Percentiles rank a stretch among this genome's conserved stretches.
These are phyloP conservation scores for Syzygium grande DNA, from an alignment of 345 rosid species.

Conservation along the genomic window DNA sequence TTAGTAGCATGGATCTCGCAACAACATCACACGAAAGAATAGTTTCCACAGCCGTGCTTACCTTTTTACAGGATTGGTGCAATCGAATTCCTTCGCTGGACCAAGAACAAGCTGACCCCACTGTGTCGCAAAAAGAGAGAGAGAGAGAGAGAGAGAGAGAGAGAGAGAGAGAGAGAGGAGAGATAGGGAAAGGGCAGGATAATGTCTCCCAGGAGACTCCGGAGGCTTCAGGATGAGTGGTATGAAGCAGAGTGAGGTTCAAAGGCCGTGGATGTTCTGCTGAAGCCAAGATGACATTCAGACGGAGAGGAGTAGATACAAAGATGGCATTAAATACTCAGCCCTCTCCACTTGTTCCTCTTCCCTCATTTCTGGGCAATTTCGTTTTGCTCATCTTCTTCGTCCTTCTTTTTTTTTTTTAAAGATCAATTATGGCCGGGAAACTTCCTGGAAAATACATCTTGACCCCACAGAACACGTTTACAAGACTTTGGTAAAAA, in stretches of 20 bases:
- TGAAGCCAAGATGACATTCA: no score
- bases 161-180: no score
- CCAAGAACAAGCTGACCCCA: background rate
- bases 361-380: background rate
- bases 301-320: no score
- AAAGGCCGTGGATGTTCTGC: background rate
- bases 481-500: background rate
- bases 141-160: no score
- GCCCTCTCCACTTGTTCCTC: background rate
- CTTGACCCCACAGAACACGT: background rate
- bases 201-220: background rate
- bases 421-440: background rate
- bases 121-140: background rate
- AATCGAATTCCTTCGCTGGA: background rate
- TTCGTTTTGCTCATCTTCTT: accelerated
- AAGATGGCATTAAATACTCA: background rate
- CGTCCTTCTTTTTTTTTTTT: accelerated
- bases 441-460: background rate
- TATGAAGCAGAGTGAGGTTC: background rate
- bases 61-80: background rate
- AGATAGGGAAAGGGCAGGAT: background rate
- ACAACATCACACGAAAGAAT: background rate
- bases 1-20: background rate
- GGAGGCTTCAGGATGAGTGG: background rate
- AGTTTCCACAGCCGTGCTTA: background rate